A percentile compares a stretch with the other conserved stretches of the same genome.
Evolutionary conservation across 768 basidiomycete species (phyloP).

Genomic region (Hemileccinum rubropunctum): DNA sequence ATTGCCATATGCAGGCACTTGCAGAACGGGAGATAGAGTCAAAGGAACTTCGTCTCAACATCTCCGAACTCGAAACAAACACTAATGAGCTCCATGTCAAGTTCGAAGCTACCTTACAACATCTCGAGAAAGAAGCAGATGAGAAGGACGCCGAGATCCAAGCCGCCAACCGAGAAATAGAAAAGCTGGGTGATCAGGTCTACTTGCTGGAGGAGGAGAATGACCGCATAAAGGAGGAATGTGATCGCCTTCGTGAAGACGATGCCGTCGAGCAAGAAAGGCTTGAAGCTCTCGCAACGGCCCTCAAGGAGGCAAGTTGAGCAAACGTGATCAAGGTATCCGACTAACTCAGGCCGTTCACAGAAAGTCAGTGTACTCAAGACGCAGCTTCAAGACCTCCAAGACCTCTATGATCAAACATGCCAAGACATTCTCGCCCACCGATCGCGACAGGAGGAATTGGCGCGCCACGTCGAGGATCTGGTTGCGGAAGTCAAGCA

Average conservation of each 20-base stretch:
- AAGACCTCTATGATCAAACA: conserved; percentile 62
- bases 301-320: conserved; percentile 73
- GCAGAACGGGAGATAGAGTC: conserved; percentile 79
- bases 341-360: conserved; percentile 2
- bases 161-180: conserved; percentile 70
- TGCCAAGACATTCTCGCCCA: conserved; percentile 64
- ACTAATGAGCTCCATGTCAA: conserved; percentile 68
- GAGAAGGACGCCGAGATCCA: conserved; percentile 80
- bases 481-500: conserved; percentile 59
- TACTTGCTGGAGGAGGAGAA: conserved; percentile 86
- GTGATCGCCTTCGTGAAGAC: conserved; percentile 67
- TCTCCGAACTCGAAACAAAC: conserved; percentile 73
- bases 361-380: conserved; percentile 73
- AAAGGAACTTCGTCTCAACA: conserved; percentile 66
- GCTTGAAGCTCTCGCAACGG: conserved; percentile 60
- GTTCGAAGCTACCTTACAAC: conserved; percentile 70
- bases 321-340: not conserved
- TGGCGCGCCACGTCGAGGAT: conserved; percentile 71
- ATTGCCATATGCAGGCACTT: conserved; percentile 47
- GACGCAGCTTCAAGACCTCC: conserved; percentile 61
- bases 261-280: conserved; percentile 67
- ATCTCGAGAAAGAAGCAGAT: conserved; percentile 75
- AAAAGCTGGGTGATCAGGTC: conserved; percentile 76
- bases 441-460: conserved; percentile 71
- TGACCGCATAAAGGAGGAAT: conserved; percentile 72